Evolutionary conservation across 208 protist species (phyloP), one percentile per base, ranked within the genome.

Genomic region (Trypanosoma scelopori): DNA sequence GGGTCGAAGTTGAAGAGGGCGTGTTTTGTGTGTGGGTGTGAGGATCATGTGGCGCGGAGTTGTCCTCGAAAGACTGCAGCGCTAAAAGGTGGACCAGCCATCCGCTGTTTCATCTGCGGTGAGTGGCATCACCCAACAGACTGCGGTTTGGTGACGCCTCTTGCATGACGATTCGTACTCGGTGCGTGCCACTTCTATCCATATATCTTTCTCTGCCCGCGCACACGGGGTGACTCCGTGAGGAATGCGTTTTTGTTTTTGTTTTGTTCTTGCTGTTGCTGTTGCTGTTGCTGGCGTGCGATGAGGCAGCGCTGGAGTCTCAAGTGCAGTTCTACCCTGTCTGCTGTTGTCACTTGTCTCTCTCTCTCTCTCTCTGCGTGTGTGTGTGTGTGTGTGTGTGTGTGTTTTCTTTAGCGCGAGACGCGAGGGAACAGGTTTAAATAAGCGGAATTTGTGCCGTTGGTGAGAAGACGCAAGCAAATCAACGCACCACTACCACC

Each of bases 101-200:
- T 81, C 28, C 82, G 85, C 22, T 96, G 91, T 66, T 96, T 96
- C 47, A 85, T 96, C 51, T 96, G 91, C 35, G 91, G 91, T 0
- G 75, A 84, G 65, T 95, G 90, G 90, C 90, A 95, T 69, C 89
- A 80, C 68, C 90, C 90, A 4, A 77, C 83, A 32, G 84, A 93
- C 53, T 95, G 90, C 69, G 58, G 71, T 15, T 45, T 91, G 0
- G 76, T 71, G 16, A 67, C 66, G 27, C 78, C 81, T 16, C 50
- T 87, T 11, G 1, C 11, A 4, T 73, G 43, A 73, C 0, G 45
- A 76, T 53, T 39, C n/a, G 60, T 49, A 72, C 55, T 39, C 27
- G 5, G 15, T 3, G n/a, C 45, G 20, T 18, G 37, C 13, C 22
- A 16, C 18, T 51, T 49, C 50, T 43, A 18, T 62, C 51, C 48